Evolutionary conservation across 2,329 filamentous ascomycete species (phyloP).

Genomic region (Raffaelea arxii): DNA sequence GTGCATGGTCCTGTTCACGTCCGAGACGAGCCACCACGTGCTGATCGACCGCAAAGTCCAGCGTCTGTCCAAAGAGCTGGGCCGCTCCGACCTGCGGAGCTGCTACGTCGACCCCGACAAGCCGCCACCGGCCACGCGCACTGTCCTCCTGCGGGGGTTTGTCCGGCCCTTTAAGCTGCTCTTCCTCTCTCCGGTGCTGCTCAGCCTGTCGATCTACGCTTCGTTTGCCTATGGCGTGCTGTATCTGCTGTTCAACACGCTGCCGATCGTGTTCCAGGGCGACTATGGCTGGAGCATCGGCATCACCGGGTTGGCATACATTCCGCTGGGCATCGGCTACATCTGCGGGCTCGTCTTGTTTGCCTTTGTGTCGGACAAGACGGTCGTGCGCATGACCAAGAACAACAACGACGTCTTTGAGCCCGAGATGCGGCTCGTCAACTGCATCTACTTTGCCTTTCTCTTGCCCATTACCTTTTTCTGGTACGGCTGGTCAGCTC

Average conservation of each 20-base stretch:
- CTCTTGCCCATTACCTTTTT: constrained; percentile 26
- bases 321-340: constrained; percentile 29
- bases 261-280: constrained; percentile 37
- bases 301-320: constrained; percentile 37
- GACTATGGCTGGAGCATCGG: constrained; percentile 37
- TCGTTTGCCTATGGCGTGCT: constrained; percentile 42
- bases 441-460: constrained; percentile 20
- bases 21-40: constrained; percentile 39
- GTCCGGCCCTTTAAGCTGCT: constrained; percentile 42
- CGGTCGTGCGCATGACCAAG: constrained; percentile 27
- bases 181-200: constrained; percentile 35
- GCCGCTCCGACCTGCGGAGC: constrained; percentile 32
- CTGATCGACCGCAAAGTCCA: constrained; percentile 39
- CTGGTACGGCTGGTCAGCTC: constrained; percentile 27
- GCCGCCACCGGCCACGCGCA: constrained; percentile 13
- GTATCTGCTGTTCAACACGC: constrained; percentile 45
- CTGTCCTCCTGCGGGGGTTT: constrained; percentile 28
- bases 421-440: constrained; percentile 25
- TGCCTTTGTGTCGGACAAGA: constrained; percentile 25
- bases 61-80: constrained; percentile 33
- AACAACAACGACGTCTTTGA: constrained; percentile 25
- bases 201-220: constrained; percentile 36
- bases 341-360: constrained; percentile 18
- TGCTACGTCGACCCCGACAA: constrained; percentile 27
- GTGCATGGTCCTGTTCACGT: constrained; percentile 29